Evolutionary conservation across 345 rosid genomes (phyloP).

Genomic region (Hibiscus trionum): DNA sequence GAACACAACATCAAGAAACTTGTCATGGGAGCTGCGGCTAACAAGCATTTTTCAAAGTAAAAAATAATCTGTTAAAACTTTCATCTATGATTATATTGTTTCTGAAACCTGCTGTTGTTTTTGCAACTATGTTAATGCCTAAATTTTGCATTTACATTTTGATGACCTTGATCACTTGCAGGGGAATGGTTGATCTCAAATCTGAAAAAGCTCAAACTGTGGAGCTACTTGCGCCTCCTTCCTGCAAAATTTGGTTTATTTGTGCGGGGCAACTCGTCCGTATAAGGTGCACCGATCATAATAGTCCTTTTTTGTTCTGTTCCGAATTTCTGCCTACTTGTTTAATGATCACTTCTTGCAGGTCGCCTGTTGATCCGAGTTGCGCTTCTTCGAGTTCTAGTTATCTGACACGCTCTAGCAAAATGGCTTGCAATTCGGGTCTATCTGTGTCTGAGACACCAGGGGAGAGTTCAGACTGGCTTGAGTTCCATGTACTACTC

Average conservation of each 20-base stretch:
- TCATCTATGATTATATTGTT: background rate
- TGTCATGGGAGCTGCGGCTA: conserved; percentile 70
- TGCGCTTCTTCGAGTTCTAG: conserved; percentile 1
- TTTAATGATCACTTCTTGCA: background rate
- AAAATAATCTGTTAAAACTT: background rate
- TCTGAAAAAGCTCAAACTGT: conserved; percentile 61
- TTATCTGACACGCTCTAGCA: background rate
- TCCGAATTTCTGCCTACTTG: background rate
- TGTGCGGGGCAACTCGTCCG: conserved; percentile 41
- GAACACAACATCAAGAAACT: conserved; percentile 27
- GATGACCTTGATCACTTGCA: conserved; percentile 17
- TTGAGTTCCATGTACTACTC: conserved; percentile 5
- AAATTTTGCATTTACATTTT: too few species aligned
- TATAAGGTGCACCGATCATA: background rate
- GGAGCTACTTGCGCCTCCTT: conserved; percentile 32
- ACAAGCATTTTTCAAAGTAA: conserved; percentile 43
- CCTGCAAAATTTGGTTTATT: conserved; percentile 42
- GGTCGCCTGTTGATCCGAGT: background rate
- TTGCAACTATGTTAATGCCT: background rate
- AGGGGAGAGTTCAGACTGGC: conserved; percentile 12
- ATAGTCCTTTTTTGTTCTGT: background rate
- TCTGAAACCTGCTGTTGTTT: background rate
- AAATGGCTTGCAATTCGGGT: background rate
- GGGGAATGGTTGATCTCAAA: conserved; percentile 43
- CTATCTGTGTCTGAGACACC: background rate